Conservation (phyloP, 1,284 basidiomycete species). For the Peniophora sp. region DNA sequence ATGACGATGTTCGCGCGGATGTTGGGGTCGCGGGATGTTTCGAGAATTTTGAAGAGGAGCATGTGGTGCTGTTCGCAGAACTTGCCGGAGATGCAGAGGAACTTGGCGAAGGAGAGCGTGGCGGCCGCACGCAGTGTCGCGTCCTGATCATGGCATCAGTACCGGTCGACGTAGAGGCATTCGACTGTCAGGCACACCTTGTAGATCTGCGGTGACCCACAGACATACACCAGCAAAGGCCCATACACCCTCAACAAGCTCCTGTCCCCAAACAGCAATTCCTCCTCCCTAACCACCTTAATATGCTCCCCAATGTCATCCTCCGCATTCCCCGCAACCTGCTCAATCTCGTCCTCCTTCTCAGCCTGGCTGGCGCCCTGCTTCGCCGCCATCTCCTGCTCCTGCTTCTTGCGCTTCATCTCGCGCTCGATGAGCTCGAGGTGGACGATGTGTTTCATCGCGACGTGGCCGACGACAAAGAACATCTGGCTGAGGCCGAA, state of each 20-base stretch:
- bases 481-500: constrained; percentile 88
- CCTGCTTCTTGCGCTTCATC: constrained; percentile 94
- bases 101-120: constrained; percentile 87
- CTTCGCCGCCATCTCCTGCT: constrained; percentile 68
- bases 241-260: constrained; percentile 85
- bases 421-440: constrained; percentile 96
- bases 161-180: too few relatives aligned
- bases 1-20: constrained; percentile 96
- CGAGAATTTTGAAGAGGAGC: constrained; percentile 88
- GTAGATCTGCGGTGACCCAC: constrained; percentile 81
- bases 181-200: too few relatives aligned
- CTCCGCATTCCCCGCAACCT: constrained; percentile 95
- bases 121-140: constrained; percentile 84
- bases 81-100: constrained; percentile 90
- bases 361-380: constrained; percentile 39
- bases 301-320: constrained; percentile 97
- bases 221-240: constrained; percentile 85
- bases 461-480: constrained; percentile 93
- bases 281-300: constrained; percentile 75
- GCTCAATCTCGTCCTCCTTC: constrained; percentile 86
- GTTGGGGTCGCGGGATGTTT: constrained; percentile 82
- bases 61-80: constrained; percentile 91
- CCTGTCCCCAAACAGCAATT: constrained; percentile 81
- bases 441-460: constrained; percentile 96
- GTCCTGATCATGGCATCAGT: constrained; percentile 62